These are phyloP conservation scores for Xerocomellus chrysenteron DNA, from an alignment of 768 basidiomycete species.

Conservation along the genomic window DNA sequence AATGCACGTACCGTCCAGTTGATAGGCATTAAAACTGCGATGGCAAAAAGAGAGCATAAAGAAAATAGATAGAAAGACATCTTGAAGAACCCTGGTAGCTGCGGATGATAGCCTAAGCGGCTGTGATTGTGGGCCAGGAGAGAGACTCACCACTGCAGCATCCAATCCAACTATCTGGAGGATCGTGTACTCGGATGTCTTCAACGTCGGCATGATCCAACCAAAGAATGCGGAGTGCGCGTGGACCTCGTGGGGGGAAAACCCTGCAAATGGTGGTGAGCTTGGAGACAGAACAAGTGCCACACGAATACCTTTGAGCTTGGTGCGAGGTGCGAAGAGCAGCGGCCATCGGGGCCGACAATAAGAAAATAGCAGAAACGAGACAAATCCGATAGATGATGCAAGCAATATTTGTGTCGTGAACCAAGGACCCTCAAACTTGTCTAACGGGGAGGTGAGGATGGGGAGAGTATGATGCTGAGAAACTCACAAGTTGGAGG, in stretches of 20 bases:
- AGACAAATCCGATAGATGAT: slow-evolving; percentile 67
- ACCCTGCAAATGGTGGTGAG: slow-evolving; percentile 50
- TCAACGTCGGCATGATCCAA: slow-evolving; percentile 92
- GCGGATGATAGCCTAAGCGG: slow-evolving; percentile 3
- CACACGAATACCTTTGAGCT: slow-evolving; percentile 74
- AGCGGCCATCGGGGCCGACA: slow-evolving; percentile 86
- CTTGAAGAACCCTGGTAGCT: slow-evolving; percentile 95
- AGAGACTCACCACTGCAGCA: slow-evolving; percentile 81
- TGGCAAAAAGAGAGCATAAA: slow-evolving; percentile 77
- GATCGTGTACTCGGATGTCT: slow-evolving; percentile 88
- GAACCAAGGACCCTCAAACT: slow-evolving; percentile 94
- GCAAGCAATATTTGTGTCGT: slow-evolving; percentile 85
- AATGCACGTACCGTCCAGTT: slow-evolving; percentile 75
- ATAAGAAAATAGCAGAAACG: slow-evolving; percentile 88
- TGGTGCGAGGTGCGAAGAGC: slow-evolving; percentile 89
- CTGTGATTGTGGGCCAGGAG: neutral
- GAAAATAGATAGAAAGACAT: slow-evolving; percentile 93
- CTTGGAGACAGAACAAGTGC: neutral
- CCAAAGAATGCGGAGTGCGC: slow-evolving; percentile 86
- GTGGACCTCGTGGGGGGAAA: slow-evolving; percentile 92
- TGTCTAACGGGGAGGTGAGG: slow-evolving; percentile 43
- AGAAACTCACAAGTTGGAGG: slow-evolving; percentile 58
- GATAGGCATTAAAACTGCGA: slow-evolving; percentile 85
- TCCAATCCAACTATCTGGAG: slow-evolving; percentile 96
- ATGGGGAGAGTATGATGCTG: neutral